Conservation (phyloP, 192 early-diverging fungal species). For the Jimgerdemannia lactiflua region DNA sequence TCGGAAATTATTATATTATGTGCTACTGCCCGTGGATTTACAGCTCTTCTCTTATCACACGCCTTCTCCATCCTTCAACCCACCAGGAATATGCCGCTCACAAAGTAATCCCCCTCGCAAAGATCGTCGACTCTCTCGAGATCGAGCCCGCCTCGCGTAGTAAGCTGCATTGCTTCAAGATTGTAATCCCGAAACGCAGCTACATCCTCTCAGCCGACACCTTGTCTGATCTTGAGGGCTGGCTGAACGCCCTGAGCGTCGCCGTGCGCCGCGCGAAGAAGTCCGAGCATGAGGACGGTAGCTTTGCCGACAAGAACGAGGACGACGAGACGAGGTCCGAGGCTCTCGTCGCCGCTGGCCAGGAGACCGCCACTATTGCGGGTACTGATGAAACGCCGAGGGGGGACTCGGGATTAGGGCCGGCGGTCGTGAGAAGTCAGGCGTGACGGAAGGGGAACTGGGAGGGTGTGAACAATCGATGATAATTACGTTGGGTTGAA, state of each 20-base stretch:
- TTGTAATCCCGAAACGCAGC: slow-evolving; percentile 49
- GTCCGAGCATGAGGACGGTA: slow-evolving; percentile 5
- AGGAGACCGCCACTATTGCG: too few species aligned
- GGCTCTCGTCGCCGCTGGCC: too few species aligned
- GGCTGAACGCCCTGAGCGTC: slow-evolving; percentile 49
- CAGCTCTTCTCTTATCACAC: background rate
- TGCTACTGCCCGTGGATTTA: too few species aligned
- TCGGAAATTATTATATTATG: background rate
- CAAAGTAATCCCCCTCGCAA: slow-evolving; percentile 42
- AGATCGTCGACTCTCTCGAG: slow-evolving; percentile 52
- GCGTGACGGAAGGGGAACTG: too few species aligned
- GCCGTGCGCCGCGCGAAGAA: slow-evolving; percentile 38
- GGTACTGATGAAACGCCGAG: too few species aligned
- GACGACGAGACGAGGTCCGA: too few species aligned
- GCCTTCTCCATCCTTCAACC: background rate
- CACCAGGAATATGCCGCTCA: slow-evolving; percentile 47
- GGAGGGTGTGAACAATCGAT: too few species aligned
- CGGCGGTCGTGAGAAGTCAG: too few species aligned
- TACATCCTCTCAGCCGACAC: slow-evolving; percentile 48
- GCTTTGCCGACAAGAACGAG: too few species aligned
- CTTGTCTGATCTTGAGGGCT: slow-evolving; percentile 40
- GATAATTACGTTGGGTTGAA: too few species aligned
- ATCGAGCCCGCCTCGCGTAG: slow-evolving; percentile 49
- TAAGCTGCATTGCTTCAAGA: slow-evolving; percentile 50
- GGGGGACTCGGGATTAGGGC: too few species aligned